Evolutionary conservation across 164 flowering plant species (phyloP), one percentile per base, ranked within the genome.

Genomic region (Macadamia tetraphylla): DNA sequence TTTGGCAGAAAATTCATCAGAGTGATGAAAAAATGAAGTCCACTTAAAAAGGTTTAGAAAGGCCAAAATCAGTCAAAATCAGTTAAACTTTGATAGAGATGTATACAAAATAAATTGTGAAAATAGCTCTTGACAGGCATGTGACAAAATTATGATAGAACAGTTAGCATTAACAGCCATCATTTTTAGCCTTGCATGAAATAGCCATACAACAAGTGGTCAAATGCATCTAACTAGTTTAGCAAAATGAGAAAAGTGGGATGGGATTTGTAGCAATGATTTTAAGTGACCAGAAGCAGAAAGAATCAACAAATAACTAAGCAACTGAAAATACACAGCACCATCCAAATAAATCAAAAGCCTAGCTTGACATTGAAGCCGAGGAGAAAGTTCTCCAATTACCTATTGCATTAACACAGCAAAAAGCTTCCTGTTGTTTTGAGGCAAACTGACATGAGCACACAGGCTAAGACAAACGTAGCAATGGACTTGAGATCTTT

Each of bases 371-470:
- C 30, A 75, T 74, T 32, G 83, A 76, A 10, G 76, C 83, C 42
- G 81, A 75, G 60, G 80, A 77, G 46, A 80, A 83, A 67, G 79
- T 77, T 60, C 72, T 64, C 60, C 81, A 80, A 62, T 64, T 43
- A 43, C 48, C 9, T 6, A 6, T 43, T 83, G 53, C 63, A 44
- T 0, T 79, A 77, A 74, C 85, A 82, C 67, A 81, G 85, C 56
- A 82, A 85, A 66, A 83, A 81, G 71, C 77, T 82, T 32, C 84
- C 83, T 51, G 79, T 82, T 70, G 83, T 84, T 46, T 80, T 66
- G 61, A 85, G 84, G 58, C 72, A 83, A 17, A 73, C 77, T 40
- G 79, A 66, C 56, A 76, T 75, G 35, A 72, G 64, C 57, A 63
- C 67, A 15, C 71, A 62, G n/a, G 68, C 78, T 18, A 59, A 74